phyloP scores from a whole-genome alignment of 306 rosid species.

The Chamaecrista fasciculata region DNA sequence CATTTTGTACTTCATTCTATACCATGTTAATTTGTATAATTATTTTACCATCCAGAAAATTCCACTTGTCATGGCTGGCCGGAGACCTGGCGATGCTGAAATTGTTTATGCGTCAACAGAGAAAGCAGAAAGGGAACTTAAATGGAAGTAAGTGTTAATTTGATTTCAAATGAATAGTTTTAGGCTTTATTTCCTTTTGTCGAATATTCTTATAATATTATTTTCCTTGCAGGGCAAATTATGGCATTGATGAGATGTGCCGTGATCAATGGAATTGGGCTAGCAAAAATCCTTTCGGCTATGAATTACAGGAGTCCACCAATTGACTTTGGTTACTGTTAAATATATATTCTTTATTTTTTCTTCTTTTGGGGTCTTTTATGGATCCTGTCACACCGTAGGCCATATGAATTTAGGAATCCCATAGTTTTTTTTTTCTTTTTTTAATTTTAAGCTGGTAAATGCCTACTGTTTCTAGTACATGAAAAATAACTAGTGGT shows the following conservation, averaged over 20 bases:
- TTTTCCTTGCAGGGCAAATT: constrained; percentile 68
- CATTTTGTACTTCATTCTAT: too few relatives aligned
- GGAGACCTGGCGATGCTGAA: constrained; percentile 94
- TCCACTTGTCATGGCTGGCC: constrained; percentile 73
- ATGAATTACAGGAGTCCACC: constrained; percentile 50
- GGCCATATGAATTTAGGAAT: constrained; percentile 43
- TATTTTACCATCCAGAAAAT: constrained; percentile 56
- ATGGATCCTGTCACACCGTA: constrained; percentile 30
- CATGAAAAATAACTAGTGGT: constrained; percentile 36
- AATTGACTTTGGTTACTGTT: constrained; percentile 29
- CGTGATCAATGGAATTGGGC: constrained; percentile 99
- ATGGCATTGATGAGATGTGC: constrained; percentile 87
- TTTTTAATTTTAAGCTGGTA: constrained; percentile 16
- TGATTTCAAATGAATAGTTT: constrained; percentile 1
- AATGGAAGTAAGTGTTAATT: constrained; percentile 93
- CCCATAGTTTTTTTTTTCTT: neutral
- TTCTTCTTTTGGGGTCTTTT: constrained; percentile 18
- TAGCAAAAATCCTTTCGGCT: constrained; percentile 93
- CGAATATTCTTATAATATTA: constrained; percentile 6
- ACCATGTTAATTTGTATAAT: neutral
- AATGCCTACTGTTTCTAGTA: constrained; percentile 34
- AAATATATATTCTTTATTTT: neutral
- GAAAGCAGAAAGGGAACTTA: constrained; percentile 82
- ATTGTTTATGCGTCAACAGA: constrained; percentile 85
- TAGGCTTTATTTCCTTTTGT: neutral